Evolutionary conservation across 345 rosid species (phyloP).

Genomic region (Gossypium raimondii): DNA sequence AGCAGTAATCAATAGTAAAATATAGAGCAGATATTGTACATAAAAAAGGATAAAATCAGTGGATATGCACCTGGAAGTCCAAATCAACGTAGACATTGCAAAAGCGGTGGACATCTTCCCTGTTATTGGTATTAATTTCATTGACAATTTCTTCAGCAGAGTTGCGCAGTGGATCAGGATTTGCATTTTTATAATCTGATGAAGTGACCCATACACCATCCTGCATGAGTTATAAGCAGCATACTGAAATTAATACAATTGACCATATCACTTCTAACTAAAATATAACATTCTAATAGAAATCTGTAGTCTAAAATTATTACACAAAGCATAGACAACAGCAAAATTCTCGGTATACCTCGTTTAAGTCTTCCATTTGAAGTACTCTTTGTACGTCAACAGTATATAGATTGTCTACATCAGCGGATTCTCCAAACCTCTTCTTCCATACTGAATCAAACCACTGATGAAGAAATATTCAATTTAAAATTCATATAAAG

Average conservation of each 20-base stretch:
- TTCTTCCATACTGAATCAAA: constrained; percentile 66
- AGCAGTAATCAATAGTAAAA: background rate
- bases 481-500: background rate
- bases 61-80: constrained; percentile 67
- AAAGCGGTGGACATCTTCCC: constrained; percentile 75
- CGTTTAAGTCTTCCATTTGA: constrained; percentile 83
- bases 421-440: constrained; percentile 67
- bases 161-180: constrained; percentile 76
- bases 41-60: background rate
- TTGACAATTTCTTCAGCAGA: constrained; percentile 63
- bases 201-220: constrained; percentile 79
- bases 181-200: constrained; percentile 63
- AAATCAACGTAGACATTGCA: constrained; percentile 75
- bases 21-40: background rate
- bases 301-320: background rate
- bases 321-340: background rate
- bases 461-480: constrained; percentile 37
- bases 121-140: constrained; percentile 64
- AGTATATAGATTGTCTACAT: constrained; percentile 47
- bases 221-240: constrained; percentile 36
- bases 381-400: constrained; percentile 70
- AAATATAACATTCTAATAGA: constrained; percentile 8
- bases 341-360: constrained; percentile 38
- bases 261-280: background rate
- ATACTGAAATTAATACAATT: constrained; percentile 1